phyloP scores from a whole-genome alignment of 176 grass and related monocot genomes.

The Triticum dicoccoides region DNA sequence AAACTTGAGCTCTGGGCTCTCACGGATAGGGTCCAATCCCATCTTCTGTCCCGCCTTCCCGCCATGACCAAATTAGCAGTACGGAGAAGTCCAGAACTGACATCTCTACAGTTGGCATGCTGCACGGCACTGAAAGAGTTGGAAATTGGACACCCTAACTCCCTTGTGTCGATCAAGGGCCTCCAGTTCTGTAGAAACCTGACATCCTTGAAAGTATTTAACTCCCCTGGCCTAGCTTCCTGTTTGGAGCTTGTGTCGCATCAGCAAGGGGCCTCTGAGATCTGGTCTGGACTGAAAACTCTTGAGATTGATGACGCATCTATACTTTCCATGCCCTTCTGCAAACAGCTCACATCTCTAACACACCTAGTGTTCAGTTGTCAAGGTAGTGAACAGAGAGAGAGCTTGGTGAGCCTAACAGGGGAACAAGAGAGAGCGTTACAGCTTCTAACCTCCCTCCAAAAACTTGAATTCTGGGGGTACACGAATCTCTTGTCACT shows the following conservation, averaged over 20 bases:
- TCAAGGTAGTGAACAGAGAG: no score
- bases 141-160: rapidly evolving
- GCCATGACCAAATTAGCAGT: background rate
- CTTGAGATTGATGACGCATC: background rate
- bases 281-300: background rate
- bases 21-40: background rate
- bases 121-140: background rate
- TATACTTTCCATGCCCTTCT: background rate
- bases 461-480: rapidly evolving
- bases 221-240: background rate
- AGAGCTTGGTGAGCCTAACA: background rate
- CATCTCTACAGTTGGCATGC: background rate
- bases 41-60: background rate
- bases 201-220: background rate
- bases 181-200: background rate
- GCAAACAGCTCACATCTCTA: slow-evolving; percentile 4
- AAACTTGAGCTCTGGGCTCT: background rate
- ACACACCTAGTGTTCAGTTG: rapidly evolving
- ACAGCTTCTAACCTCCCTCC: slow-evolving; percentile 20
- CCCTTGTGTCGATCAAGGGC: background rate
- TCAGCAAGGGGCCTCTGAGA: background rate
- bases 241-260: background rate
- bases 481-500: background rate
- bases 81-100: background rate
- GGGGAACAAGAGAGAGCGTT: slow-evolving; percentile 11